A percentile compares a stretch with the other conserved stretches of the same genome.
Conservation (phyloP, 2,329 filamentous ascomycete genomes). For the Fusarium equiseti region DNA sequence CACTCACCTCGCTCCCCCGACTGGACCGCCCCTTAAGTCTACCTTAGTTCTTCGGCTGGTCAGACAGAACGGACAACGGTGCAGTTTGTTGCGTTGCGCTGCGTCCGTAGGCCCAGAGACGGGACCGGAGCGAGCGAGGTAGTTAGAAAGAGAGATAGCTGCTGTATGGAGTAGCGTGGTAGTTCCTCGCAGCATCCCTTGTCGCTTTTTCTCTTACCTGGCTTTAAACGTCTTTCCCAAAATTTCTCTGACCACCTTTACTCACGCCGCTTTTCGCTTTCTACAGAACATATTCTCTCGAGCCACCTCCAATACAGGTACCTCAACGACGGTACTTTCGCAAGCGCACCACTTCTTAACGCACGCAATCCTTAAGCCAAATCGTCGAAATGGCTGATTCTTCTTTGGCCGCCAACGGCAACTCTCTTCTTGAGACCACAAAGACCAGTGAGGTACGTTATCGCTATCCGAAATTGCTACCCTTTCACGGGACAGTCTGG, state of each 20-base stretch:
- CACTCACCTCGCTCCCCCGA: constrained; percentile 25
- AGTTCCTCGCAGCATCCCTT: constrained; percentile 30
- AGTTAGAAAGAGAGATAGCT: constrained; percentile 23
- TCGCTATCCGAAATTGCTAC: constrained; percentile 20
- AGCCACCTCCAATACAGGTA: constrained; percentile 21
- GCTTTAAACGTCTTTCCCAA: constrained; percentile 29
- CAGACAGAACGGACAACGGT: constrained; percentile 15
- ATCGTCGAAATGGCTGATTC: constrained; percentile 49
- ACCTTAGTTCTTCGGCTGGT: constrained; percentile 24
- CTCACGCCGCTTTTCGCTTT: constrained; percentile 43
- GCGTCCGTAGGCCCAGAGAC: constrained; percentile 27
- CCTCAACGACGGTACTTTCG: constrained; percentile 16
- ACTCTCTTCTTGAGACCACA: constrained; percentile 59
- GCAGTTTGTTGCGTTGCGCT: constrained; percentile 15
- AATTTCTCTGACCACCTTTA: constrained; percentile 47
- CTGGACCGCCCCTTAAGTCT: constrained; percentile 43
- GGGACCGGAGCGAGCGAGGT: constrained; percentile 28
- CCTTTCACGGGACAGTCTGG: constrained; percentile 22
- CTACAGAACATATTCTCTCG: constrained; percentile 34
- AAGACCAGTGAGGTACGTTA: constrained; percentile 66
- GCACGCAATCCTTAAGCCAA: constrained; percentile 22
- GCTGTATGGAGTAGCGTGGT: constrained; percentile 1
- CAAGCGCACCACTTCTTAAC: constrained; percentile 27
- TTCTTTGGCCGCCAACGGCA: constrained; percentile 59
- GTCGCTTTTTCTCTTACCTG: constrained; percentile 25